Evolutionary conservation across 1,139 yeast species (phyloP), one percentile per base, ranked within the genome.

Genomic region (Saccharomyces hybrid): DNA sequence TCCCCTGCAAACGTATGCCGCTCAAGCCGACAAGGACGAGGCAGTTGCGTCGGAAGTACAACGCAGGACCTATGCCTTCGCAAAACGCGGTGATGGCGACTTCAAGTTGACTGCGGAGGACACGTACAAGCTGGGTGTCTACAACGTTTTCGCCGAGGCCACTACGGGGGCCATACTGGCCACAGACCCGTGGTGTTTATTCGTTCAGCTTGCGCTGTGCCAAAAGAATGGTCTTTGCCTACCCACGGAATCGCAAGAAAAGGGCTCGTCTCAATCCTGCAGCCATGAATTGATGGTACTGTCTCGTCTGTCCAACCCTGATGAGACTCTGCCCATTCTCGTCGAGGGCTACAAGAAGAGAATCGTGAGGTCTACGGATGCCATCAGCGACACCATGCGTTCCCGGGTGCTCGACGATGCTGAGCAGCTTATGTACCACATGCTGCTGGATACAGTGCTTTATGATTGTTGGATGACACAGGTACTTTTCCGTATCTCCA

Each of bases 171-270:
- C 49, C 21, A 31, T 52, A 19, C 24, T 60, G 42, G 58, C 62
- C 9, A 48, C 58, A 16, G 63, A 60, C 51, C 64, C 64, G 4
- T 53, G 54, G 51, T 59, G 61, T 28, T 52, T 60, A 42, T 61
- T 53, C 52, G 53, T 58, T 27, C 62, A 62, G 52, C 54, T 62
- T 9, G 48, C 59, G 6, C 47, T 60, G 26, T 58, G 63, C 53
- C 52, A 55, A 31, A 59, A 56, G 54, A 60, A 59, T 42, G 16
- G 46, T 9, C 47, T 61, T 16, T 44, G 38, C 26, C 44, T 61
- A 38, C 55, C 55, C 48, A 38, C 44, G 24, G 28, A 38, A 46
- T 14, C 14, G 32, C 26, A 50, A 31, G 47, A 50, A 19, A 47
- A 9, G 27, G 3, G 9, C 14, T 11, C 31, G 14, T 27, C 52